Percentiles rank a stretch among this genome's conserved stretches.
These are phyloP conservation scores for Metschnikowia hibisci DNA, from an alignment of 805 yeast species.

Conservation along the genomic window DNA sequence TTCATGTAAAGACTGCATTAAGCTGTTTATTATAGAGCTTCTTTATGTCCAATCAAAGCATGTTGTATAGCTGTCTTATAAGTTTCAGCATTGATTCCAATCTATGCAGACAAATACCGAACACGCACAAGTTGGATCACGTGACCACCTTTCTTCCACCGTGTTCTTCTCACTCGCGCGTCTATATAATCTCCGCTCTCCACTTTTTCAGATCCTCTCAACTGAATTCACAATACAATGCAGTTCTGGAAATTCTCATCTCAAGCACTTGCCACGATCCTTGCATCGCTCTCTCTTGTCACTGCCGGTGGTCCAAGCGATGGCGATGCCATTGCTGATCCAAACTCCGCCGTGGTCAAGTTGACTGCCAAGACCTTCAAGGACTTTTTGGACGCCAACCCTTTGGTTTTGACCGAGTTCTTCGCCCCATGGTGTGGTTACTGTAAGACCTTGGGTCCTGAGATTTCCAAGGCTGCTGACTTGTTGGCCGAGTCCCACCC, in stretches of 20 bases:
- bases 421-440: slow-evolving; percentile 99
- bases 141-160: slow-evolving; percentile 11
- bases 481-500: slow-evolving; percentile 47
- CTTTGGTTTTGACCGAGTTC: slow-evolving; percentile 80
- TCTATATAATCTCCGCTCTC: slow-evolving; percentile 5
- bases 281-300: slow-evolving; percentile 32
- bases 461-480: slow-evolving; percentile 71
- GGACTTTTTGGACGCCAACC: slow-evolving; percentile 62
- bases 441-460: slow-evolving; percentile 85
- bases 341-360: slow-evolving; percentile 83
- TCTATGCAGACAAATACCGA: neutral
- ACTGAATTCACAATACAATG: slow-evolving; percentile 20
- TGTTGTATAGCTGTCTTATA: no score
- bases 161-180: slow-evolving; percentile 12
- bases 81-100: no score
- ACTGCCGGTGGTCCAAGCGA: slow-evolving; percentile 39
- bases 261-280: slow-evolving; percentile 33
- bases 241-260: slow-evolving; percentile 41
- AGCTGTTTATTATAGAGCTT: no score
- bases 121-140: neutral
- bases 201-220: neutral
- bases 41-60: no score
- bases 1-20: no score
- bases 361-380: slow-evolving; percentile 65
- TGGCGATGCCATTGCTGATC: slow-evolving; percentile 69